Conservation (phyloP, 2,329 filamentous ascomycete species). For the Penicillium corylophilum region DNA sequence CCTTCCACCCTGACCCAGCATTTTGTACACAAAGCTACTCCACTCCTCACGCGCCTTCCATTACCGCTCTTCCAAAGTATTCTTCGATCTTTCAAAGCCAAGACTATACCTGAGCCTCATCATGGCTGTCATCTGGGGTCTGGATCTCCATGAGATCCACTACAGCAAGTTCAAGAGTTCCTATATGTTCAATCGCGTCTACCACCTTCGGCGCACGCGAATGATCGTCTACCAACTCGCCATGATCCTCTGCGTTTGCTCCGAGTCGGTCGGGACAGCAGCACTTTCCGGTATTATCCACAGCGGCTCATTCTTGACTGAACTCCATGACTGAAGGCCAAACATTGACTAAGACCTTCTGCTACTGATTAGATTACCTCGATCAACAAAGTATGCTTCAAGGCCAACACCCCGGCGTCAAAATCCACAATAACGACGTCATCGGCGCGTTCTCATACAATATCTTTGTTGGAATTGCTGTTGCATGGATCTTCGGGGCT, state of each 20-base stretch:
- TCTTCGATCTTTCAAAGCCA: background rate
- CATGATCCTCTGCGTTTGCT: background rate
- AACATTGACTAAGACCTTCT: background rate
- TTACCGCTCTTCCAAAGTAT: background rate
- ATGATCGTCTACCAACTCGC: background rate
- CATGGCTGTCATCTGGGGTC: background rate
- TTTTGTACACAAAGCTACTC: no score
- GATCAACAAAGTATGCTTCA: background rate
- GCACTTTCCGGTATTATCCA: background rate
- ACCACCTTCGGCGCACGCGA: background rate
- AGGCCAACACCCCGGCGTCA: background rate
- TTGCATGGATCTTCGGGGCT: background rate
- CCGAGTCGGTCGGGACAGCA: background rate
- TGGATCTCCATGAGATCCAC: background rate
- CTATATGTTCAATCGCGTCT: background rate
- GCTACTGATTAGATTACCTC: background rate
- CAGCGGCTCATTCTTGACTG: no score
- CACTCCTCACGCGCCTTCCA: no score
- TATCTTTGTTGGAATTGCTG: background rate
- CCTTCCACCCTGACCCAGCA: no score
- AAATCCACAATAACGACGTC: background rate
- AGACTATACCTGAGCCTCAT: background rate
- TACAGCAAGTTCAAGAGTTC: background rate
- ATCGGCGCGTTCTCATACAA: background rate
- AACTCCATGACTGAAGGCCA: no score